Conservation (phyloP, 345 rosid species). For the Eutrema japonicum region DNA sequence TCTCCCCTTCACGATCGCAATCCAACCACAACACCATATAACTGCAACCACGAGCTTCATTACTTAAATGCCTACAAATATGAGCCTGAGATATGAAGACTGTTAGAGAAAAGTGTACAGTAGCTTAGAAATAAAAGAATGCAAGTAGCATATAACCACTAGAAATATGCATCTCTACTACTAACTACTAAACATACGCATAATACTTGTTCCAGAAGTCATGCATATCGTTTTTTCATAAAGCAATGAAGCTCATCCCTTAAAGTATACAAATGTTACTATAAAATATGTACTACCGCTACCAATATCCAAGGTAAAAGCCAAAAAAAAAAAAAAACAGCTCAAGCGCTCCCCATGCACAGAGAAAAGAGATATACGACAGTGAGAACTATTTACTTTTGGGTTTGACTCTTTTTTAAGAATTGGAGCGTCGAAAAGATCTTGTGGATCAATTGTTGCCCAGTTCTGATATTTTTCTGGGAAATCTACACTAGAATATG, state of each 20-base stretch:
- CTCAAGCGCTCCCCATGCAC: conserved; percentile 13
- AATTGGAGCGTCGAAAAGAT: conserved; percentile 81
- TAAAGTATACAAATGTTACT: not conserved
- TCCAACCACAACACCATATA: conserved; percentile 94
- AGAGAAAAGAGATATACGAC: not conserved
- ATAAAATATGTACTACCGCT: not conserved
- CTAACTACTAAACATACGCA: conserved; percentile 2
- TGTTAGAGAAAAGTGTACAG: conserved; percentile 35
- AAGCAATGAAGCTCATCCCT: conserved; percentile 1
- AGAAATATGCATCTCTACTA: conserved; percentile 3
- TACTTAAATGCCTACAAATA: conserved; percentile 81
- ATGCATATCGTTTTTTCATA: not conserved
- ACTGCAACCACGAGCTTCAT: conserved; percentile 86
- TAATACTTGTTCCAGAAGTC: conserved; percentile 11
- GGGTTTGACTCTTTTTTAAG: conserved; percentile 78
- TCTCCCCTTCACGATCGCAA: conserved; percentile 98
- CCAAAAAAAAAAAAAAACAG: not conserved
- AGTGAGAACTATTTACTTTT: conserved; percentile 52
- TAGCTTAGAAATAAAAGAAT: conserved; percentile 14
- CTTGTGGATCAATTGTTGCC: conserved; percentile 64
- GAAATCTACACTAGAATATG: conserved; percentile 86
- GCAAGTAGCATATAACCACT: conserved; percentile 11
- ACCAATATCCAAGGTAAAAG: conserved; percentile 12
- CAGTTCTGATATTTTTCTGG: conserved; percentile 83
- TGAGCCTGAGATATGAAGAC: conserved; percentile 58